Evolutionary conservation across 169 alveolate genomes (phyloP).

Genomic region (Plasmodium billcollinsi): DNA sequence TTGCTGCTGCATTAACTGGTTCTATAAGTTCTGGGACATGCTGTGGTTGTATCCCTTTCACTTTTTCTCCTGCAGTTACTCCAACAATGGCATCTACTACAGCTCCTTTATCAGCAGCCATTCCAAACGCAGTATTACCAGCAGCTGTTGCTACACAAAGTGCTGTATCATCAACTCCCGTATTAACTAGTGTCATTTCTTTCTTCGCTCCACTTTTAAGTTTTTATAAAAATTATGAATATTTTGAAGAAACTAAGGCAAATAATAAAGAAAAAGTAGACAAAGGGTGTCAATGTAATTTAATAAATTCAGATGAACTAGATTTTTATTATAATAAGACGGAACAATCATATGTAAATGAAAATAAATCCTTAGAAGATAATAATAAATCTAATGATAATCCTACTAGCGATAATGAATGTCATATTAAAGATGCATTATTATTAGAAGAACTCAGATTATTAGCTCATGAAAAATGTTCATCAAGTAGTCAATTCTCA

Average conservation of each 20-base stretch:
- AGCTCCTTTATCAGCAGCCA: slow-evolving; percentile 68
- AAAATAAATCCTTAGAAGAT: background rate
- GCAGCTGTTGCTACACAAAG: slow-evolving; percentile 73
- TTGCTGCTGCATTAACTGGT: slow-evolving; percentile 73
- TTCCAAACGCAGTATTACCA: slow-evolving; percentile 66
- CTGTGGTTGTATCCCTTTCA: slow-evolving; percentile 74
- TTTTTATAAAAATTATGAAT: slow-evolving; percentile 27
- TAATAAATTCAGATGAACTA: slow-evolving; percentile 25
- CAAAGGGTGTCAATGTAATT: slow-evolving; percentile 57
- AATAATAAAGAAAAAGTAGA: slow-evolving; percentile 19
- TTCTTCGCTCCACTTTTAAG: slow-evolving; percentile 62
- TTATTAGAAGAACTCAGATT: slow-evolving; percentile 23
- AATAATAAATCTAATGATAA: slow-evolving; percentile 13
- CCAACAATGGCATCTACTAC: slow-evolving; percentile 70
- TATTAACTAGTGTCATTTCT: slow-evolving; percentile 51
- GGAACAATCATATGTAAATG: slow-evolving; percentile 3
- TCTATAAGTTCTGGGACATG: slow-evolving; percentile 75
- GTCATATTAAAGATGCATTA: slow-evolving; percentile 20
- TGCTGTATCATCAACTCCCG: slow-evolving; percentile 71
- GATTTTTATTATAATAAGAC: background rate
- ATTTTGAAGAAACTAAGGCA: slow-evolving; percentile 37
- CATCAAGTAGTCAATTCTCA: slow-evolving; percentile 24
- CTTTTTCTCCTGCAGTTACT: slow-evolving; percentile 53
- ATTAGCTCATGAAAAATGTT: slow-evolving; percentile 33
- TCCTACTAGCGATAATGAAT: slow-evolving; percentile 20